Evolutionary conservation across 306 rosid species (phyloP).

Genomic region (Mimosa pudica): DNA sequence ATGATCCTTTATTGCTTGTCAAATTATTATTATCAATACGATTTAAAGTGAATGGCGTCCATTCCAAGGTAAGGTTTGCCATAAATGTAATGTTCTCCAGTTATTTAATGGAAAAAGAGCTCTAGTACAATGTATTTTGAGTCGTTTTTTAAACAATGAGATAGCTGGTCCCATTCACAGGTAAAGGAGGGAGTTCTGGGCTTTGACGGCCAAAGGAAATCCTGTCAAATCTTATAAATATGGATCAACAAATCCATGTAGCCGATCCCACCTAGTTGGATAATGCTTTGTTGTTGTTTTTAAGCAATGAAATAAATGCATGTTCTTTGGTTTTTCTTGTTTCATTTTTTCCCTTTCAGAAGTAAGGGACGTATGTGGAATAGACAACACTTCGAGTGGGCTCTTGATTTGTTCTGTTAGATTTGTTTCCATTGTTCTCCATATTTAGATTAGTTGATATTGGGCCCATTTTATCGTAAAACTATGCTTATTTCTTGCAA

Average conservation of each 20-base stretch:
- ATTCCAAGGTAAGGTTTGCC: slow-evolving; percentile 10
- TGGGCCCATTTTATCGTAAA: neutral
- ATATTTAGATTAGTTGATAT: slow-evolving; percentile 1
- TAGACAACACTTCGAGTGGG: neutral
- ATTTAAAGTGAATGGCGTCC: neutral
- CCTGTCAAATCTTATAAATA: no score
- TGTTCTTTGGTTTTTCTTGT: neutral
- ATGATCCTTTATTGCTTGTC: neutral
- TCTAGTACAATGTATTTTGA: neutral
- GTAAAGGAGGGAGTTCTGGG: no score
- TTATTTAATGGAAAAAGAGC: neutral
- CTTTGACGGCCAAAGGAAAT: no score
- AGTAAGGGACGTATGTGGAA: neutral
- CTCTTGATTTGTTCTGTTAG: neutral
- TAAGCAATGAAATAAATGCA: neutral
- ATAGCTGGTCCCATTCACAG: no score
- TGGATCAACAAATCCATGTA: no score
- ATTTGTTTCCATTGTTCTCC: neutral
- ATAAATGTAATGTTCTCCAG: neutral
- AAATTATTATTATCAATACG: neutral
- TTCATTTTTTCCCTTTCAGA: neutral
- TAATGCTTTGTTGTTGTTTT: no score
- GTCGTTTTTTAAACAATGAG: neutral
- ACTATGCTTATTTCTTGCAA: neutral
- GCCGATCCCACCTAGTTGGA: no score